Evolutionary conservation across 495 filamentous ascomycete species (phyloP).

Genomic region (Penicillium cinerascens): DNA sequence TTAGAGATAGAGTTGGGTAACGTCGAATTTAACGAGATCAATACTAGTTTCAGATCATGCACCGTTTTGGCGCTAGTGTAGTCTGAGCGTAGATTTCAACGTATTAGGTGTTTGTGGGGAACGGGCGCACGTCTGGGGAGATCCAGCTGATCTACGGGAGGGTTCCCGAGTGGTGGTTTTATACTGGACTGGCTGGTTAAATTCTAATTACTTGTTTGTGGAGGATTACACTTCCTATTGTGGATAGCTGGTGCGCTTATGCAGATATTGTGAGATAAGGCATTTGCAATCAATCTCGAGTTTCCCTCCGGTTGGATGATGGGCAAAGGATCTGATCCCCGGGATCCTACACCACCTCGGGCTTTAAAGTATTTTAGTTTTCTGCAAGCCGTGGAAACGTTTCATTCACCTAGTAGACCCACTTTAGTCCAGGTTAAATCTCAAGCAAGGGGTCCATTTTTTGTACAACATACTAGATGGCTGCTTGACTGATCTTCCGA

Average conservation of each 20-base stretch:
- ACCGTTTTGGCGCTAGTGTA: not conserved
- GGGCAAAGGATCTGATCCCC: too few species aligned
- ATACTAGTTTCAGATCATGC: not conserved
- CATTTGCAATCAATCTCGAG: too few species aligned
- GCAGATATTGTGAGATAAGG: too few species aligned
- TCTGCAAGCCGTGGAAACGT: too few species aligned
- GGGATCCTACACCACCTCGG: too few species aligned
- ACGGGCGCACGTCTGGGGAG: not conserved
- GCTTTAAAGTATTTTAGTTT: too few species aligned
- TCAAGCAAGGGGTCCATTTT: too few species aligned
- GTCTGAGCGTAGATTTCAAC: too few species aligned
- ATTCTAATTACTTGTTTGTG: not conserved
- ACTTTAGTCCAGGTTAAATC: too few species aligned
- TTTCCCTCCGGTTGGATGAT: not conserved
- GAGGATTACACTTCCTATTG: slow-evolving; percentile 1
- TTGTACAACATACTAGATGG: not conserved
- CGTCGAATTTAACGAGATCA: not conserved
- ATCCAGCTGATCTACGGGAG: slow-evolving; percentile 4
- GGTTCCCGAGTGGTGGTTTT: slow-evolving; percentile 7
- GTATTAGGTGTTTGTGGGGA: not conserved
- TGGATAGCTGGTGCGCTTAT: not conserved
- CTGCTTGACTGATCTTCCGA: not conserved
- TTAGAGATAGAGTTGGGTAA: not conserved
- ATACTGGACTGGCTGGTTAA: not conserved
- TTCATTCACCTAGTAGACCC: too few species aligned